Conservation (phyloP, 2,329 filamentous ascomycete genomes). For the Mycocentrospora acerina region DNA sequence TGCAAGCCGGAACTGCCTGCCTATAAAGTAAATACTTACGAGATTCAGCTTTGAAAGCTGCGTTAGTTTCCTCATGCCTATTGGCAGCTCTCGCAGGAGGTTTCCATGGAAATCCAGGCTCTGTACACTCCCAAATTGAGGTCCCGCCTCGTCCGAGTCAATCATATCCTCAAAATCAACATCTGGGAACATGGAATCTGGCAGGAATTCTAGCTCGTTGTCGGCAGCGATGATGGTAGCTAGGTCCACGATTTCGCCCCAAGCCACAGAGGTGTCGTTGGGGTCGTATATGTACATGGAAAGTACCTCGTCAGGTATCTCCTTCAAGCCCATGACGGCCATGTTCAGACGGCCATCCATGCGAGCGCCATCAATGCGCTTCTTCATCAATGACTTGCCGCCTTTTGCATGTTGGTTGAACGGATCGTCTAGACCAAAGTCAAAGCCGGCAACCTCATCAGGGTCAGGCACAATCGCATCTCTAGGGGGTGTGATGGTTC, state of each 20-base stretch:
- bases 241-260: slow-evolving; percentile 91
- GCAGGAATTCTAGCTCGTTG: slow-evolving; percentile 77
- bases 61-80: slow-evolving; percentile 72
- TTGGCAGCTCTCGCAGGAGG: slow-evolving; percentile 67
- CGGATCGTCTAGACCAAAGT: slow-evolving; percentile 66
- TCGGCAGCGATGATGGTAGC: slow-evolving; percentile 83
- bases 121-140: slow-evolving; percentile 81
- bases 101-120: slow-evolving; percentile 87
- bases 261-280: slow-evolving; percentile 65
- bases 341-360: slow-evolving; percentile 84
- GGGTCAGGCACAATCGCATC: slow-evolving; percentile 36
- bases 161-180: slow-evolving; percentile 54
- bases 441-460: slow-evolving; percentile 48
- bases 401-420: slow-evolving; percentile 68
- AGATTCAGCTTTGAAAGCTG: slow-evolving; percentile 80
- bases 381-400: slow-evolving; percentile 68
- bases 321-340: slow-evolving; percentile 75
- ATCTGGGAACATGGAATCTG: slow-evolving; percentile 79
- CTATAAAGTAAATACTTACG: slow-evolving; percentile 48
- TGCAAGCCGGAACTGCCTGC: background rate
- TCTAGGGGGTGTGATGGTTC: slow-evolving; percentile 31
- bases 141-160: slow-evolving; percentile 65
- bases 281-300: slow-evolving; percentile 83
- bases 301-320: slow-evolving; percentile 80
- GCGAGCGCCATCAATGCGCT: slow-evolving; percentile 71